Conservation (phyloP, 2,329 filamentous ascomycete species). For the Trichoderma brevicompactum region DNA sequence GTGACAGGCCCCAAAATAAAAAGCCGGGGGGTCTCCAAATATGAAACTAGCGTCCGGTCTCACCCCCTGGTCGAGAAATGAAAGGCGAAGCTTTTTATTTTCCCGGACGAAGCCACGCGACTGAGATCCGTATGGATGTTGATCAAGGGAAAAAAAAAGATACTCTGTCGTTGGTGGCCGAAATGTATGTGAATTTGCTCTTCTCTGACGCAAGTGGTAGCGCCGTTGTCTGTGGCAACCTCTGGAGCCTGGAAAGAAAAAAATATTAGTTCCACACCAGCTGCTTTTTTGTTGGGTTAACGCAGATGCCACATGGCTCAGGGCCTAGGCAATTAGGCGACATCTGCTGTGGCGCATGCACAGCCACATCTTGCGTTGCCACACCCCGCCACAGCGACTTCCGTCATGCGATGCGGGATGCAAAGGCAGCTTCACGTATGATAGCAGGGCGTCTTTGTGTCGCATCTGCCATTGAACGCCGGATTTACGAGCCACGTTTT, state of each 20-base stretch:
- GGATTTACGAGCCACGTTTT: background rate
- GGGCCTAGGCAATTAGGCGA: background rate
- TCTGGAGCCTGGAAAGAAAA: constrained; percentile 18
- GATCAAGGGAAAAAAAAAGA: constrained; percentile 5
- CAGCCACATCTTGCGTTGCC: constrained; percentile 25
- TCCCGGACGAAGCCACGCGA: background rate
- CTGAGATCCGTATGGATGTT: constrained; percentile 20
- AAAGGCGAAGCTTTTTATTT: constrained; percentile 12
- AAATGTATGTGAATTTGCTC: constrained; percentile 26
- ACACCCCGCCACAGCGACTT: constrained; percentile 26
- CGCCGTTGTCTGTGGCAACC: constrained; percentile 48
- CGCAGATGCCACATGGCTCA: background rate
- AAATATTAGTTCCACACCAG: background rate
- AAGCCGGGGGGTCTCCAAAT: constrained; percentile 6
- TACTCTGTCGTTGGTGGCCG: constrained; percentile 3
- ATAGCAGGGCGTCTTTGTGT: background rate
- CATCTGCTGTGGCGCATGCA: constrained; percentile 10
- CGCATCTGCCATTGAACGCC: constrained; percentile 24
- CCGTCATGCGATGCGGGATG: constrained; percentile 21
- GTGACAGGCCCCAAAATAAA: constrained; percentile 10
- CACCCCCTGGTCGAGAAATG: constrained; percentile 14
- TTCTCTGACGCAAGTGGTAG: constrained; percentile 43
- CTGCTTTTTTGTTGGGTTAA: no score
- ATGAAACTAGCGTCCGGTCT: constrained; percentile 25
- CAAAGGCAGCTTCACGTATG: constrained; percentile 13